Conservation (phyloP, 2,329 filamentous ascomycete species). For the Zymoseptoria brevis region DNA sequence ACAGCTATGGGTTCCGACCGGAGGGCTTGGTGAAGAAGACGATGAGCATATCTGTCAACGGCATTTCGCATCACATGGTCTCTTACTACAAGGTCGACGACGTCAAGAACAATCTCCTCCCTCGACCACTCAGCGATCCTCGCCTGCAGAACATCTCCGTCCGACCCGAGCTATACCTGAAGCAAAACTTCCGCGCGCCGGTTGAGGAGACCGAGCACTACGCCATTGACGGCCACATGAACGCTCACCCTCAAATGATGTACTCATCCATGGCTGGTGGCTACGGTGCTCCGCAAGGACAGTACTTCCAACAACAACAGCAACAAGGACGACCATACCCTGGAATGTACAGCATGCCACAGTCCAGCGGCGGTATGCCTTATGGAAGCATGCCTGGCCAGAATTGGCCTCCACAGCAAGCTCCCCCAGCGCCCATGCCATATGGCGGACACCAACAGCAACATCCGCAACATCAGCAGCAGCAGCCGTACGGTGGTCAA, state of each 20-base stretch:
- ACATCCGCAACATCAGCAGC: background rate
- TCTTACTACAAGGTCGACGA: slow-evolving; percentile 83
- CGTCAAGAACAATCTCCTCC: slow-evolving; percentile 55
- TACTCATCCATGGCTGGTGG: slow-evolving; percentile 23
- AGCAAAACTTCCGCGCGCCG: slow-evolving; percentile 34
- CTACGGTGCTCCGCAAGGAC: slow-evolving; percentile 26
- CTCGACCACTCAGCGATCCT: slow-evolving; percentile 51
- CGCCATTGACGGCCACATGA: slow-evolving; percentile 28
- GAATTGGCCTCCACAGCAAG: slow-evolving; percentile 21
- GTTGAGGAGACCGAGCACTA: slow-evolving; percentile 33
- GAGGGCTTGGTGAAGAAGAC: slow-evolving; percentile 86
- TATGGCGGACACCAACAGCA: slow-evolving; percentile 11
- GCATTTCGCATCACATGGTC: slow-evolving; percentile 74
- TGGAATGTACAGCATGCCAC: slow-evolving; percentile 23
- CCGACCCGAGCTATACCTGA: slow-evolving; percentile 31
- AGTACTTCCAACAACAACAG: slow-evolving; percentile 24
- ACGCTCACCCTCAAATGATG: slow-evolving; percentile 30
- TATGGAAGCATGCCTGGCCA: slow-evolving; percentile 23
- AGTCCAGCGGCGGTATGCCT: slow-evolving; percentile 18
- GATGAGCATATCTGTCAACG: slow-evolving; percentile 68
- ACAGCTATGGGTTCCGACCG: slow-evolving; percentile 80
- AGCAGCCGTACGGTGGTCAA: slow-evolving; percentile 17
- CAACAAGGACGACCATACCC: slow-evolving; percentile 14
- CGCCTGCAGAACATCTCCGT: slow-evolving; percentile 29
- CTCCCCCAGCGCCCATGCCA: slow-evolving; percentile 15